Percentiles rank a stretch among this genome's conserved stretches.
phyloP scores from a whole-genome alignment of 2,329 filamentous ascomycete genomes.

The Fusarium citri region DNA sequence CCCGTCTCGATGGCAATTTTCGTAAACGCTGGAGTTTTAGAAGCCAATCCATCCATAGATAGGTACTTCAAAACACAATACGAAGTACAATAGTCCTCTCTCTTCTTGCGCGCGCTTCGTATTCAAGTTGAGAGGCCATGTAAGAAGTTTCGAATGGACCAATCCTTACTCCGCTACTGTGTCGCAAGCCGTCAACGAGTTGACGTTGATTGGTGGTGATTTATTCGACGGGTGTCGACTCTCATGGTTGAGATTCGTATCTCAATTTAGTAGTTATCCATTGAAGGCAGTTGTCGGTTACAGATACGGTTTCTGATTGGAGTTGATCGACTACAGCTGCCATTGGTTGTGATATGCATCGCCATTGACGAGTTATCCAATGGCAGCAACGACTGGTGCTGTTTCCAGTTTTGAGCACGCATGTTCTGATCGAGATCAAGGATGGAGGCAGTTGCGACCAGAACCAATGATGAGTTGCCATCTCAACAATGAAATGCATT shows the following conservation, averaged over 20 bases:
- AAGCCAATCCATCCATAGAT: neutral
- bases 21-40: slow-evolving; percentile 8
- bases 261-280: slow-evolving; percentile 5
- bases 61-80: neutral
- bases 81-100: neutral
- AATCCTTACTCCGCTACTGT: slow-evolving; percentile 3
- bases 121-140: neutral
- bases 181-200: slow-evolving; percentile 9
- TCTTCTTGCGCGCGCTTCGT: slow-evolving; percentile 31
- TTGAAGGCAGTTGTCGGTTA: slow-evolving; percentile 2
- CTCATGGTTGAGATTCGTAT: slow-evolving; percentile 9
- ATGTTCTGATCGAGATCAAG: slow-evolving; percentile 24
- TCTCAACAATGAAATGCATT: slow-evolving; percentile 6
- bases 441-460: slow-evolving; percentile 16
- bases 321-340: neutral
- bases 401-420: slow-evolving; percentile 7
- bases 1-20: slow-evolving; percentile 2
- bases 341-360: slow-evolving; percentile 7
- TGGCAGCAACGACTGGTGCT: neutral
- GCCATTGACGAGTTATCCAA: slow-evolving; percentile 9
- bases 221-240: neutral
- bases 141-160: neutral
- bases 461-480: slow-evolving; percentile 25
- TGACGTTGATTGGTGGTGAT: slow-evolving; percentile 26
- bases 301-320: slow-evolving; percentile 7